Conservation (phyloP, 345 rosid genomes). For the Psidium guajava region DNA sequence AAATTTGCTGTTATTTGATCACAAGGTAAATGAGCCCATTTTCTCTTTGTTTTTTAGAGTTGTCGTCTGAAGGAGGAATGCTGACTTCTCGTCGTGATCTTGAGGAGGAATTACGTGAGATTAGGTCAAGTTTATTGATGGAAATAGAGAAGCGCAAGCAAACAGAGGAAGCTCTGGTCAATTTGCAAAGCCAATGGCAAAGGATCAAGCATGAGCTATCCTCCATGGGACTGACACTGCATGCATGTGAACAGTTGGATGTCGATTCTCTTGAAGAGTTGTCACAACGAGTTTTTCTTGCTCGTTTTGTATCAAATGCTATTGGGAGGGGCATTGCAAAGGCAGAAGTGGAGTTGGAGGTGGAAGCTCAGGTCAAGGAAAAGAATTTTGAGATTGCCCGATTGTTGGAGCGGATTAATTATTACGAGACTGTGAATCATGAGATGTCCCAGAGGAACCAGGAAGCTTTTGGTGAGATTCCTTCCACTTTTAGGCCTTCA, state of each 20-base stretch:
- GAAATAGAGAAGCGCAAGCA: slow-evolving; percentile 68
- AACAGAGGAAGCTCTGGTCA: slow-evolving; percentile 45
- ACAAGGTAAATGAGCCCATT: not conserved
- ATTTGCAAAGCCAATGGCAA: slow-evolving; percentile 48
- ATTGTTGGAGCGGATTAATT: slow-evolving; percentile 54
- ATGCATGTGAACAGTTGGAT: slow-evolving; percentile 21
- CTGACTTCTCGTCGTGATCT: slow-evolving; percentile 22
- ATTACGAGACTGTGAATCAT: slow-evolving; percentile 70
- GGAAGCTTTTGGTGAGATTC: slow-evolving; percentile 62
- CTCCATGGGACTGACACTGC: slow-evolving; percentile 39
- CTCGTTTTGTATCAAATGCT: slow-evolving; percentile 54
- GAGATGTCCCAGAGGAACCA: slow-evolving; percentile 92
- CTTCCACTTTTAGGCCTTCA: not conserved
- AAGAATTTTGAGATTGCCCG: slow-evolving; percentile 82
- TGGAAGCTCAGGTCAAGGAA: slow-evolving; percentile 50
- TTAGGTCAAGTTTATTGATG: slow-evolving; percentile 38
- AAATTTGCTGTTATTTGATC: not conserved
- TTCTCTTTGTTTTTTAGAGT: slow-evolving; percentile 26
- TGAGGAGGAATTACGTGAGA: slow-evolving; percentile 41
- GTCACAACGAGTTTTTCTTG: slow-evolving; percentile 33
- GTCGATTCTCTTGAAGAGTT: slow-evolving; percentile 41
- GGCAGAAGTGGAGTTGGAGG: slow-evolving; percentile 62
- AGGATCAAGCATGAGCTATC: slow-evolving; percentile 50
- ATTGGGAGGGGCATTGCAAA: slow-evolving; percentile 50
- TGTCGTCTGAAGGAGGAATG: slow-evolving; percentile 43